Conservation (phyloP, 768 basidiomycete genomes). For the Hericium coralloides region DNA sequence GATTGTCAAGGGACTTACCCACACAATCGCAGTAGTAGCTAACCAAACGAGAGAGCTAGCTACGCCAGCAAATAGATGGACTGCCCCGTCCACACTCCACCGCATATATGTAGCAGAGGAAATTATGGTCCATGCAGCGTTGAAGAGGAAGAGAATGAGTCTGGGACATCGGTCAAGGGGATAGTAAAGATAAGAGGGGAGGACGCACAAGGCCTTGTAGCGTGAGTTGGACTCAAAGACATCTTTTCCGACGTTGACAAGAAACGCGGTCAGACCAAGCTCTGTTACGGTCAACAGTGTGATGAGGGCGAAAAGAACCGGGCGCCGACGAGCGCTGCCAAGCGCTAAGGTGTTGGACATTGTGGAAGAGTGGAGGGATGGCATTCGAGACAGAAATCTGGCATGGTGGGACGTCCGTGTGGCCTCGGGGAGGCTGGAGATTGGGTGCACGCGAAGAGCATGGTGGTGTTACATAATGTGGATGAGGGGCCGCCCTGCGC, state of each 20-base stretch:
- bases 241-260: conserved; percentile 63
- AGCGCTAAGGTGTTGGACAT: neutral
- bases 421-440: conserved; percentile 6
- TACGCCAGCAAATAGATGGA: conserved; percentile 63
- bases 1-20: conserved; percentile 37
- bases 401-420: neutral
- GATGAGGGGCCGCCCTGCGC: neutral
- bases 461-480: neutral
- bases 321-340: conserved; percentile 19
- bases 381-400: conserved; percentile 1
- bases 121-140: conserved; percentile 65
- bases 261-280: conserved; percentile 64
- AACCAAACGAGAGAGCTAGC: conserved; percentile 76
- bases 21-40: conserved; percentile 49
- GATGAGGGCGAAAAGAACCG: conserved; percentile 41
- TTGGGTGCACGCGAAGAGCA: conserved; percentile 12
- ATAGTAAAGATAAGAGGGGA: neutral
- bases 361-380: neutral
- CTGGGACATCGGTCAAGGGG: conserved; percentile 20
- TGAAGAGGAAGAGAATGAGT: conserved; percentile 52
- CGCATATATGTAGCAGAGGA: conserved; percentile 63
- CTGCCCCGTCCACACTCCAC: conserved; percentile 59
- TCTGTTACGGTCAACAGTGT: conserved; percentile 60
- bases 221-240: conserved; percentile 46
- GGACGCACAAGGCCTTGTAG: conserved; percentile 56